Conservation (phyloP, 768 basidiomycete genomes). For the Serendipita vermifera region DNA sequence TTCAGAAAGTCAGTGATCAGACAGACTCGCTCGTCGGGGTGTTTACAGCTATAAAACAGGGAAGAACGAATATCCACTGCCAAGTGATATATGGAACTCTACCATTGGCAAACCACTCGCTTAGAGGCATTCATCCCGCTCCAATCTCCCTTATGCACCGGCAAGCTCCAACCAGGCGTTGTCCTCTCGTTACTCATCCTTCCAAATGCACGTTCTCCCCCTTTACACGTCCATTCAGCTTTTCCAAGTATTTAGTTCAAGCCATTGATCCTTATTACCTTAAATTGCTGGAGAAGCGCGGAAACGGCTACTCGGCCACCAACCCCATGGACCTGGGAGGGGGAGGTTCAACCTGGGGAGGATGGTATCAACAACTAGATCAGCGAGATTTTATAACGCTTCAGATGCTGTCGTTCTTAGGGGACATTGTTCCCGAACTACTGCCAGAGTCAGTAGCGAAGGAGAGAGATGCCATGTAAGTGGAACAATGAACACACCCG, state of each 20-base stretch:
- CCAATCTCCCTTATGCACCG: not conserved
- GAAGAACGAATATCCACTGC: not conserved
- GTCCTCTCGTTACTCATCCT: conserved; percentile 1
- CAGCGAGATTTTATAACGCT: not conserved
- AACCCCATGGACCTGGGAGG: conserved; percentile 3
- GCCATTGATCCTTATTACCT: conserved; percentile 3
- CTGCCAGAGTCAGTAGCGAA: not conserved
- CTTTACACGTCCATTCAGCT: not conserved
- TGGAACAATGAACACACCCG: not conserved
- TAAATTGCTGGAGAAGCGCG: no score
- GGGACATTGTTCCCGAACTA: not conserved
- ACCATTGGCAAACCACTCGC: not conserved
- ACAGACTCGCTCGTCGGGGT: not conserved
- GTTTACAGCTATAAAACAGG: not conserved
- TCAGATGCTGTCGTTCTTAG: not conserved
- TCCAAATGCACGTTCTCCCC: not conserved
- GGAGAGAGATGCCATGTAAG: not conserved
- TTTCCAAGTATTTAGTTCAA: not conserved
- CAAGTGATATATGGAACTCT: not conserved
- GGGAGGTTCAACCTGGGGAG: not conserved
- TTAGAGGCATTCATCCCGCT: not conserved
- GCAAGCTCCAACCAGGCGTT: not conserved
- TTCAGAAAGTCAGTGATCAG: not conserved
- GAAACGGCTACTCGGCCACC: no score
- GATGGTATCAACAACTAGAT: conserved; percentile 1